phyloP scores from a whole-genome alignment of 176 grass and related monocot genomes.

The Triticum turgidum region DNA sequence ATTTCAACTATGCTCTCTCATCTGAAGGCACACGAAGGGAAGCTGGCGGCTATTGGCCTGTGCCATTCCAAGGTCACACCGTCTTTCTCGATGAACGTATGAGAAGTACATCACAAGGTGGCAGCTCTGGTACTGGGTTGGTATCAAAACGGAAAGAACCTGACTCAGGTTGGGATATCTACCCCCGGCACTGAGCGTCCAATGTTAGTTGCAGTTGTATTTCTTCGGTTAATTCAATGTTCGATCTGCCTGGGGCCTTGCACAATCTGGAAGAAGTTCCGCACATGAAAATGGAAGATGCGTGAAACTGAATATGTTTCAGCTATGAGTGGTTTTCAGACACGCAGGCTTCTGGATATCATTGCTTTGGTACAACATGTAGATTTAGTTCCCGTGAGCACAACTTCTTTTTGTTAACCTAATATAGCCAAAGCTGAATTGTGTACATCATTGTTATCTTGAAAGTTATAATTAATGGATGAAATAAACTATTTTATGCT shows the following conservation, averaged over 20 bases:
- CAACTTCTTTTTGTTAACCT: constrained; percentile 33
- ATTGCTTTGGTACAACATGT: constrained; percentile 37
- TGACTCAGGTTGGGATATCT: constrained; percentile 61
- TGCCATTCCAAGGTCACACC: constrained; percentile 42
- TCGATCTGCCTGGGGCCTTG: constrained; percentile 26
- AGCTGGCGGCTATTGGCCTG: constrained; percentile 33
- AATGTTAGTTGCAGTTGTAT: constrained; percentile 26
- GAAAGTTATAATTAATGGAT: constrained; percentile 17
- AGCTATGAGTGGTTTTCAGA: constrained; percentile 41
- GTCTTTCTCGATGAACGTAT: constrained; percentile 50
- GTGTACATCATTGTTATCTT: constrained; percentile 14
- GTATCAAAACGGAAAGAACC: constrained; percentile 65
- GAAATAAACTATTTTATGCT: neutral
- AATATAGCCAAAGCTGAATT: constrained; percentile 33
- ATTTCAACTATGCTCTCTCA: constrained; percentile 37
- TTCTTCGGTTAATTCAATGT: constrained; percentile 21
- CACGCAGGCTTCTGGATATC: constrained; percentile 33
- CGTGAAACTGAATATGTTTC: constrained; percentile 43
- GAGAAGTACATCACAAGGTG: constrained; percentile 41
- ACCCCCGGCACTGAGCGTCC: constrained; percentile 28
- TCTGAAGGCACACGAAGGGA: constrained; percentile 46
- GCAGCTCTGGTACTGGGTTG: constrained; percentile 18
- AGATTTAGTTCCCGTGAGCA: constrained; percentile 50
- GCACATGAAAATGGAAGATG: constrained; percentile 42
- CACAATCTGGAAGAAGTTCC: constrained; percentile 36